These are phyloP conservation scores for Eremomyces bilateralis DNA, from an alignment of 495 filamentous ascomycete species.

Conservation along the genomic window DNA sequence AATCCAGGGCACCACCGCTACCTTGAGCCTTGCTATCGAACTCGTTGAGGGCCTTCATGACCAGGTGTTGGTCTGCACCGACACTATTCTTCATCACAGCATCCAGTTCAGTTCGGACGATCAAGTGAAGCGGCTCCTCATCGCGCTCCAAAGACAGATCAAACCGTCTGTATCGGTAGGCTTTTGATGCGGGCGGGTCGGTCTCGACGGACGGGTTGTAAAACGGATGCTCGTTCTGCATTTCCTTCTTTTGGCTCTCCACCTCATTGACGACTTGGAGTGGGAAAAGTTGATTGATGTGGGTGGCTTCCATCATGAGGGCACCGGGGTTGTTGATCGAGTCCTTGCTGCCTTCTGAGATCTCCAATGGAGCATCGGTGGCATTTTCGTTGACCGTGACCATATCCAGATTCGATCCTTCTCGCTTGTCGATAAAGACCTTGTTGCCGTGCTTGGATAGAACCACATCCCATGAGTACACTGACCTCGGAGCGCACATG, in stretches of 20 bases:
- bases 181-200: constrained; percentile 81
- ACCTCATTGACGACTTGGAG: constrained; percentile 80
- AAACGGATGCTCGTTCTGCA: constrained; percentile 85
- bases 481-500: constrained; percentile 87
- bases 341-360: constrained; percentile 83
- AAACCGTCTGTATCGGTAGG: constrained; percentile 94
- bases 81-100: constrained; percentile 85
- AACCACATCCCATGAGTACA: constrained; percentile 96
- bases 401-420: constrained; percentile 80
- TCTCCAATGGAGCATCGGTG: constrained; percentile 81
- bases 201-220: constrained; percentile 86
- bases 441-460: constrained; percentile 80
- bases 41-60: constrained; percentile 93
- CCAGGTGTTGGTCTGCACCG: constrained; percentile 72
- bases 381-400: constrained; percentile 98
- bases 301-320: constrained; percentile 86
- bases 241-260: constrained; percentile 50
- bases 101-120: constrained; percentile 92
- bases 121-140: constrained; percentile 74
- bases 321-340: constrained; percentile 76
- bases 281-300: constrained; percentile 99
- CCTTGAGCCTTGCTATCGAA: constrained; percentile 96
- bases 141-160: constrained; percentile 78
- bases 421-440: constrained; percentile 95
- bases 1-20: constrained; percentile 81